Conservation (phyloP, 345 rosid genomes). For the Schrenkiella parvula region DNA sequence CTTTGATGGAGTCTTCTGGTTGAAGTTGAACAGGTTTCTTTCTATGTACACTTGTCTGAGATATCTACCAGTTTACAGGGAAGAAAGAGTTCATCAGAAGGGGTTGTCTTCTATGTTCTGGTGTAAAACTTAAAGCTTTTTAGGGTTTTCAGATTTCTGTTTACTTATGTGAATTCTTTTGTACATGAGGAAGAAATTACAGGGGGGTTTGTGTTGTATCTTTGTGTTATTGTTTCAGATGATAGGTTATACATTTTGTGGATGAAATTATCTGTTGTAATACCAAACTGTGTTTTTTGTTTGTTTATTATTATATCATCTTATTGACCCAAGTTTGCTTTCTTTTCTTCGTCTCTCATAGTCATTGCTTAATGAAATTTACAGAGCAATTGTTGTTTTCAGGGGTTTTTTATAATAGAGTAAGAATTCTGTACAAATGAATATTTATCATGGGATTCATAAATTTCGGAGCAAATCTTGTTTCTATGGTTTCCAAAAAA, state of each 20-base stretch:
- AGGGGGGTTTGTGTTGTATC: conserved; percentile 17
- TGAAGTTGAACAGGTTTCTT: neutral
- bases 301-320: neutral
- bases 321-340: neutral
- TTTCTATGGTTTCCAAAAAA: conserved; percentile 1
- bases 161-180: conserved; percentile 33
- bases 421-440: conserved; percentile 20
- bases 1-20: neutral
- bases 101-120: neutral
- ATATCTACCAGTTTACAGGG: conserved; percentile 13
- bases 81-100: conserved; percentile 12
- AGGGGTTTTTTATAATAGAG: neutral
- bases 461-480: conserved; percentile 7
- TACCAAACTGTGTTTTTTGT: conserved; percentile 5
- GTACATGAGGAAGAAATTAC: conserved; percentile 32
- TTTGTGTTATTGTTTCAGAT: conserved; percentile 23
- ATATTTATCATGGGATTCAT: neutral
- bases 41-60: conserved; percentile 11
- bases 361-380: neutral
- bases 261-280: conserved; percentile 22
- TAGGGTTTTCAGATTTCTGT: conserved; percentile 21
- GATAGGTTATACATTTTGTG: conserved; percentile 22
- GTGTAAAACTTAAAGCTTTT: neutral
- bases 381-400: neutral
- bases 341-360: neutral